These are phyloP conservation scores for Grigorovia yakushimaensis DNA, from an alignment of 805 yeast species.

Conservation along the genomic window DNA sequence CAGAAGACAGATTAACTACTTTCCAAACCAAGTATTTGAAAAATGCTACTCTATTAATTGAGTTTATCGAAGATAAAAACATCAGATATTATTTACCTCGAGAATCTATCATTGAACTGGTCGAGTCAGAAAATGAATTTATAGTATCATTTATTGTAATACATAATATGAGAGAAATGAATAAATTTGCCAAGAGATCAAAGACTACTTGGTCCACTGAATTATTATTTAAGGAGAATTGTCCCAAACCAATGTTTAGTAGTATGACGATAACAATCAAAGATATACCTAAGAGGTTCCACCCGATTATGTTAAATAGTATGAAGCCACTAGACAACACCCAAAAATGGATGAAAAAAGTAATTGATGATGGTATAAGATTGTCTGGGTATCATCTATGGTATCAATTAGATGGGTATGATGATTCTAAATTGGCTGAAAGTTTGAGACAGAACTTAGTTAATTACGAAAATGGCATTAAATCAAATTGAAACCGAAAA, in stretches of 20 bases:
- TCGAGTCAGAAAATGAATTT: constrained; percentile 21
- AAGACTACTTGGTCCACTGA: constrained; percentile 10
- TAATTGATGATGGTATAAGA: constrained; percentile 51
- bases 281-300: constrained; percentile 56
- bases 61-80: constrained; percentile 69
- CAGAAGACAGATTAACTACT: constrained; percentile 50
- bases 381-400: constrained; percentile 58
- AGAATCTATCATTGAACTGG: constrained; percentile 58
- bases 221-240: constrained; percentile 26
- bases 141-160: constrained; percentile 28
- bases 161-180: constrained; percentile 23
- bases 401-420: constrained; percentile 73
- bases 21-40: constrained; percentile 64
- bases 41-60: constrained; percentile 72
- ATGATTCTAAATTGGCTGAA: constrained; percentile 61
- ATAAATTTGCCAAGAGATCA: constrained; percentile 13
- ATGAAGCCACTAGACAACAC: constrained; percentile 50
- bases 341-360: constrained; percentile 48
- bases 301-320: constrained; percentile 57
- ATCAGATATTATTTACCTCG: constrained; percentile 70
- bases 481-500: constrained; percentile 30
- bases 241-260: constrained; percentile 37
- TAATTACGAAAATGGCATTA: constrained; percentile 44
- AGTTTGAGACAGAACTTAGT: constrained; percentile 47
- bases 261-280: constrained; percentile 57